Percentiles rank a stretch among this genome's conserved stretches.
Evolutionary conservation across 768 basidiomycete genomes (phyloP).

Genomic region (Russula sp.): DNA sequence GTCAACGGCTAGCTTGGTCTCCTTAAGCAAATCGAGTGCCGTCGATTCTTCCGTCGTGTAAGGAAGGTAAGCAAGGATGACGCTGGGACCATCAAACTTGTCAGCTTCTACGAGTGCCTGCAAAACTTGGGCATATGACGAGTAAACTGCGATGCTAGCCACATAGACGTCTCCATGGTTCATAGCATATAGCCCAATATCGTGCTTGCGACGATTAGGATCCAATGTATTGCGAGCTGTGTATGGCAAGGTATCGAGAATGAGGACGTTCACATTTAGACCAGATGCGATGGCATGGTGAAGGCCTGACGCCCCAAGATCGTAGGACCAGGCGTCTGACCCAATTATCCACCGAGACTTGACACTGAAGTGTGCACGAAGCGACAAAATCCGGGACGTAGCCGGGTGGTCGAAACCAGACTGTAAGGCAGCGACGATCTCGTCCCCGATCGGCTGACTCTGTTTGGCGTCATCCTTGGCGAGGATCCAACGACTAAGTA

Average conservation of each 20-base stretch:
- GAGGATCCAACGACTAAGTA: slow-evolving; percentile 75
- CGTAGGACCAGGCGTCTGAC: slow-evolving; percentile 97
- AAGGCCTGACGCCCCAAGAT: slow-evolving; percentile 89
- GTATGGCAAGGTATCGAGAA: slow-evolving; percentile 90
- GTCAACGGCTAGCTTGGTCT: slow-evolving; percentile 95
- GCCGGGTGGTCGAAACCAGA: slow-evolving; percentile 35
- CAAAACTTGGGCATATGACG: slow-evolving; percentile 90
- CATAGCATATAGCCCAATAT: slow-evolving; percentile 96
- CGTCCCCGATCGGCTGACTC: slow-evolving; percentile 50
- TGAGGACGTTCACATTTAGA: slow-evolving; percentile 89
- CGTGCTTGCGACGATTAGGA: slow-evolving; percentile 80
- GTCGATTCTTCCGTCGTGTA: slow-evolving; percentile 69
- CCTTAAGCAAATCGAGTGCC: slow-evolving; percentile 89
- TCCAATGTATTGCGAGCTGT: slow-evolving; percentile 63
- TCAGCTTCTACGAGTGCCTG: slow-evolving; percentile 91
- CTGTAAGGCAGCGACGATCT: slow-evolving; percentile 47
- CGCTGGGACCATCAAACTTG: slow-evolving; percentile 78
- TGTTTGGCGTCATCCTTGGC: slow-evolving; percentile 62
- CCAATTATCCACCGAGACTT: slow-evolving; percentile 94
- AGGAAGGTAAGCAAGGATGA: slow-evolving; percentile 92
- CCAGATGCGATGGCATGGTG: slow-evolving; percentile 92
- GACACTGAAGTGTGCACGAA: slow-evolving; percentile 55
- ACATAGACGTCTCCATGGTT: slow-evolving; percentile 97
- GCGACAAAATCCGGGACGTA: slow-evolving; percentile 49
- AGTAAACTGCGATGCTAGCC: slow-evolving; percentile 91